phyloP scores from a whole-genome alignment of 2,329 filamentous ascomycete species.

The Passalora sequoiae region DNA sequence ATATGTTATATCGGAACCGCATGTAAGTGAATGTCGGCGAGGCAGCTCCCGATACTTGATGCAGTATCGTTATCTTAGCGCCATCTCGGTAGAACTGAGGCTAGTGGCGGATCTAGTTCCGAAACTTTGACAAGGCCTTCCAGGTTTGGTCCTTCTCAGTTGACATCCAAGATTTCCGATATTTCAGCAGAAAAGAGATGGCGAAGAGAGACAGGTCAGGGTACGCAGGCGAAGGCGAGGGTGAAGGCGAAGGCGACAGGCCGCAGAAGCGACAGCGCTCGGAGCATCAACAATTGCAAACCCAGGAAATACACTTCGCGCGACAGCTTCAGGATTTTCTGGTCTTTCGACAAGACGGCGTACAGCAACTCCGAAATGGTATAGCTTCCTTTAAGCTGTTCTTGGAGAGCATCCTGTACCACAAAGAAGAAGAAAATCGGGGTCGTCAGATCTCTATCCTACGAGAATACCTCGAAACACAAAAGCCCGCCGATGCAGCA shows the following conservation, averaged over 20 bases:
- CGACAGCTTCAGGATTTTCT: slow-evolving; percentile 65
- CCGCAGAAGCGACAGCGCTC: slow-evolving; percentile 31
- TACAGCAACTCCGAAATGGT: slow-evolving; percentile 61
- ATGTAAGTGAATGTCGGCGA: too few relatives aligned
- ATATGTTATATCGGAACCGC: too few relatives aligned
- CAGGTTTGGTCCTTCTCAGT: too few relatives aligned
- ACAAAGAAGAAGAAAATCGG: slow-evolving; percentile 48
- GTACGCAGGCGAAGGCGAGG: too few relatives aligned
- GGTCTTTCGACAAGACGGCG: slow-evolving; percentile 62
- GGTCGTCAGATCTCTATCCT: slow-evolving; percentile 55
- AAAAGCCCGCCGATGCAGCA: slow-evolving; percentile 45
- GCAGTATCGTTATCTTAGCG: too few relatives aligned
- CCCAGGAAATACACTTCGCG: slow-evolving; percentile 58
- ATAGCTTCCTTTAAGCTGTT: slow-evolving; percentile 66
- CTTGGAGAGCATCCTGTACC: slow-evolving; percentile 59
- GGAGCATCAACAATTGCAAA: slow-evolving; percentile 43
- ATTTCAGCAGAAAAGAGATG: too few relatives aligned
- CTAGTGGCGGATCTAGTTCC: too few relatives aligned
- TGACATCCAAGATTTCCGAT: too few relatives aligned
- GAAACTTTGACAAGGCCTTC: too few relatives aligned
- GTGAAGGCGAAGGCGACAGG: slow-evolving; percentile 21
- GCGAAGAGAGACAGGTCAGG: slow-evolving; percentile 27
- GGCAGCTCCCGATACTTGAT: too few relatives aligned
- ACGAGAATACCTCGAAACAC: slow-evolving; percentile 62
- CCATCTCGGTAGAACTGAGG: too few relatives aligned